Evolutionary conservation across 2,329 filamentous ascomycete species (phyloP).

Genomic region (Neofusicoccum laricinum): DNA sequence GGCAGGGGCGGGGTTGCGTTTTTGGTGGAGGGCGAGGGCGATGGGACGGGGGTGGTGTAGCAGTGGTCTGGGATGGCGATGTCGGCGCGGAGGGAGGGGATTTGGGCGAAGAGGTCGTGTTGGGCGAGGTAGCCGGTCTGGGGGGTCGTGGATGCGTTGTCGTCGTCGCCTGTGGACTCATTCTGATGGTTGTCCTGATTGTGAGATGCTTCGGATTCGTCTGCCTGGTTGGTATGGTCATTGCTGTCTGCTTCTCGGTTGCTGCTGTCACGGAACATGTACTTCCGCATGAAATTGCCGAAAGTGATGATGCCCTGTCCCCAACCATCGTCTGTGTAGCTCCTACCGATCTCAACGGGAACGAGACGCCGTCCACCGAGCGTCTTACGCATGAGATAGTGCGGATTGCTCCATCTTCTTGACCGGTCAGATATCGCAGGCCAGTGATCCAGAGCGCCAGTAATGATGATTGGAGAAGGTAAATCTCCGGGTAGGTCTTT

Average conservation of each 20-base stretch:
- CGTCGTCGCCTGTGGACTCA: not conserved
- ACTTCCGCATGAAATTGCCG: slow-evolving; percentile 62
- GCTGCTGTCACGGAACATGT: slow-evolving; percentile 52
- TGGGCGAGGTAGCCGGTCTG: slow-evolving; percentile 77
- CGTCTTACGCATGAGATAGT: slow-evolving; percentile 72
- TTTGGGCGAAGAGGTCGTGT: slow-evolving; percentile 80
- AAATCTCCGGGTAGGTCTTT: not conserved
- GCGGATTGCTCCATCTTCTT: slow-evolving; percentile 67
- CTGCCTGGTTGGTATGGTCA: not conserved
- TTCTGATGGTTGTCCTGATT: not conserved
- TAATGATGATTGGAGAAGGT: slow-evolving; percentile 64
- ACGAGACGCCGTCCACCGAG: slow-evolving; percentile 76
- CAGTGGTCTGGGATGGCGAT: slow-evolving; percentile 81
- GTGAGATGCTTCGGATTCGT: not conserved
- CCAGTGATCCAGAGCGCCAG: slow-evolving; percentile 66
- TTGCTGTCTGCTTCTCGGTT: not conserved
- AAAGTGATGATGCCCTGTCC: slow-evolving; percentile 78
- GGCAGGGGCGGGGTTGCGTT: slow-evolving; percentile 6
- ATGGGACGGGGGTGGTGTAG: slow-evolving; percentile 63
- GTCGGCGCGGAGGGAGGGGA: slow-evolving; percentile 72
- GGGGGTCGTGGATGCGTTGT: no score
- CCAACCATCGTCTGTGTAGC: slow-evolving; percentile 85
- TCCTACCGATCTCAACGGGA: slow-evolving; percentile 80
- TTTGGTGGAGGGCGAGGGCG: slow-evolving; percentile 35
- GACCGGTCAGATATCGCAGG: slow-evolving; percentile 62